Percentiles rank a stretch among this genome's conserved stretches.
These are phyloP conservation scores for Aspergillus sergii DNA, from an alignment of 2,329 filamentous ascomycete genomes.

Conservation along the genomic window DNA sequence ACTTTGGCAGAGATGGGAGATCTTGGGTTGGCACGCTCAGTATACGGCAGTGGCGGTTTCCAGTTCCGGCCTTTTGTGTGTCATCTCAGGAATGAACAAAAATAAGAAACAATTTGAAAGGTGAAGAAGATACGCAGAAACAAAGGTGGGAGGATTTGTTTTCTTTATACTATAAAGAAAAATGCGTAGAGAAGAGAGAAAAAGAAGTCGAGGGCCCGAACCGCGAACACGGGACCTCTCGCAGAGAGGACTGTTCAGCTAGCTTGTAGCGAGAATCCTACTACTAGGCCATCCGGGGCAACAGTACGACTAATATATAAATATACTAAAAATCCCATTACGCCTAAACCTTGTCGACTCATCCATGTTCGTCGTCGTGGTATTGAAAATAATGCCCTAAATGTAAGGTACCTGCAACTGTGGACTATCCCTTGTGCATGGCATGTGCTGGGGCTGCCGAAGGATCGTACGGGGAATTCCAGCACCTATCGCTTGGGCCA, in stretches of 20 bases:
- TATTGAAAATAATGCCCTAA: constrained; percentile 1
- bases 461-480: constrained; percentile 16
- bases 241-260: background rate
- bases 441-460: constrained; percentile 12
- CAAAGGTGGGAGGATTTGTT: background rate
- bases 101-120: background rate
- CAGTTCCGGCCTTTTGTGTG: background rate
- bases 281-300: background rate
- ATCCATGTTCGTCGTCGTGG: background rate
- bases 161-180: background rate
- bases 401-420: constrained; percentile 21
- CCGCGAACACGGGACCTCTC: background rate
- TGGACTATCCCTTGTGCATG: constrained; percentile 15
- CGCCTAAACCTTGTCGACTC: background rate
- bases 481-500: constrained; percentile 16
- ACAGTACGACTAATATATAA: background rate
- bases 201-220: background rate
- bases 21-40: constrained; percentile 9
- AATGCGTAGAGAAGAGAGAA: background rate
- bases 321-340: background rate
- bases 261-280: background rate
- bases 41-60: constrained; percentile 7
- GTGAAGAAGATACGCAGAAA: background rate
- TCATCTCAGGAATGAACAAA: background rate
- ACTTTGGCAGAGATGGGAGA: constrained; percentile 4